A percentile compares a stretch with the other conserved stretches of the same genome.
phyloP scores from a whole-genome alignment of 192 early-diverging fungal species.

The Cladochytrium replicatum region DNA sequence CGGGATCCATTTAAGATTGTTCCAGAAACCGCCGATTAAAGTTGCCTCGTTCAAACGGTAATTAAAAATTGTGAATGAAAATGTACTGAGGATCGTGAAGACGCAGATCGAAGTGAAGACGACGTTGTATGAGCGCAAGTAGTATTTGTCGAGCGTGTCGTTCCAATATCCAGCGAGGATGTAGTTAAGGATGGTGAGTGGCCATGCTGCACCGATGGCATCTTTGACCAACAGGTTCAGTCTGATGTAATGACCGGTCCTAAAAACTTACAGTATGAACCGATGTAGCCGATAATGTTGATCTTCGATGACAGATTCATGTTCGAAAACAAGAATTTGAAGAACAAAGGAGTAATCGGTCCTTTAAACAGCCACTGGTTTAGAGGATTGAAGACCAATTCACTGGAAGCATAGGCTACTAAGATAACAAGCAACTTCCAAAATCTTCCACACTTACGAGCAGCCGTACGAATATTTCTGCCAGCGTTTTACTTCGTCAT shows the following conservation, averaged over 20 bases:
- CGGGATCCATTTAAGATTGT: constrained; percentile 14
- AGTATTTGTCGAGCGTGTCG: constrained; percentile 9
- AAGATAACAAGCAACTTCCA: no score
- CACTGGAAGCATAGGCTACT: no score
- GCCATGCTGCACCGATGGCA: constrained; percentile 18
- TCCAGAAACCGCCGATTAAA: constrained; percentile 8
- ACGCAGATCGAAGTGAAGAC: constrained; percentile 10
- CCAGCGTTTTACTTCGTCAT: constrained; percentile 12
- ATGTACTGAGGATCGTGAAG: constrained; percentile 10
- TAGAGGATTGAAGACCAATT: constrained; percentile 11
- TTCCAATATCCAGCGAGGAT: constrained; percentile 5
- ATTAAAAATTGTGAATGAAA: constrained; percentile 5
- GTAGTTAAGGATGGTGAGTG: constrained; percentile 14
- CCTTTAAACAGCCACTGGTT: constrained; percentile 9
- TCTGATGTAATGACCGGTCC: no score
- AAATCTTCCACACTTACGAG: no score
- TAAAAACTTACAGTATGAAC: no score
- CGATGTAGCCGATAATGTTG: constrained; percentile 15
- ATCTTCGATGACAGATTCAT: constrained; percentile 13
- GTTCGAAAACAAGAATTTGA: constrained; percentile 14
- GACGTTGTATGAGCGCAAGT: constrained; percentile 6
- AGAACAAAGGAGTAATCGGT: constrained; percentile 12
- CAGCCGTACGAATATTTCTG: constrained; percentile 20
- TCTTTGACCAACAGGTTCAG: no score
- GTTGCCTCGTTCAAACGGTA: constrained; percentile 5